A percentile compares a stretch with the other conserved stretches of the same genome.
Conservation (phyloP, 208 protist species). For the Plasmodiophora brassicae region DNA sequence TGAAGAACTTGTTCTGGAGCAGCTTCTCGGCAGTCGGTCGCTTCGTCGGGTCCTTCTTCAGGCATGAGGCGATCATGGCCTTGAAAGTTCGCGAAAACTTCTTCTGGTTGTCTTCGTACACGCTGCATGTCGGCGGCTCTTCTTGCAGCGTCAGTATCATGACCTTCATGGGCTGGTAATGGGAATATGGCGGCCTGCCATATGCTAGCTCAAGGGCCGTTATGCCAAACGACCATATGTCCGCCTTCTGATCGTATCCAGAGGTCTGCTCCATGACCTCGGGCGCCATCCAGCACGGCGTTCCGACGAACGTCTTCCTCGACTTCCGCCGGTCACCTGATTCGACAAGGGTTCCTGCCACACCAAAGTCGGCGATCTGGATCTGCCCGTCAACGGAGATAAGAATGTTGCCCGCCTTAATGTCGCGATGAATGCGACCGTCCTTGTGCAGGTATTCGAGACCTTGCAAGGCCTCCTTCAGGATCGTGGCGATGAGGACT, state of each 20-base stretch:
- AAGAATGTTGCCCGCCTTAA: slow-evolving; percentile 53
- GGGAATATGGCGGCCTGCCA: slow-evolving; percentile 46
- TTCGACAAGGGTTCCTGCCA: slow-evolving; percentile 36
- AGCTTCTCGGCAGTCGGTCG: slow-evolving; percentile 44
- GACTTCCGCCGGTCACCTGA: not conserved
- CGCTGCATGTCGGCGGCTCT: not conserved
- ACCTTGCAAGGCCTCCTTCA: slow-evolving; percentile 36
- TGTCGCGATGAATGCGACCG: slow-evolving; percentile 49
- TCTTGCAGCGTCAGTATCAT: slow-evolving; percentile 55
- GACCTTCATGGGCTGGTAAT: slow-evolving; percentile 53
- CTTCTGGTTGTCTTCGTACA: slow-evolving; percentile 43
- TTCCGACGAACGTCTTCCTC: slow-evolving; percentile 58
- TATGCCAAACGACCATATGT: slow-evolving; percentile 67
- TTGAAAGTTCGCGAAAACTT: slow-evolving; percentile 43
- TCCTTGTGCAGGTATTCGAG: slow-evolving; percentile 48
- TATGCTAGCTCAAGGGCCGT: slow-evolving; percentile 60
- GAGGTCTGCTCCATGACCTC: slow-evolving; percentile 53
- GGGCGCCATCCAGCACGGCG: slow-evolving; percentile 61
- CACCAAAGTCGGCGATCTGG: slow-evolving; percentile 58
- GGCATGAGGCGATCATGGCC: slow-evolving; percentile 48
- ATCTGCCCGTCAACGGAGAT: slow-evolving; percentile 43
- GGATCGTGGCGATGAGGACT: slow-evolving; percentile 43
- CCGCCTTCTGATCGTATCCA: slow-evolving; percentile 57
- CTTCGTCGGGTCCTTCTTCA: slow-evolving; percentile 52
- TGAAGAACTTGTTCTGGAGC: slow-evolving; percentile 48